Evolutionary conservation across 768 basidiomycete genomes (phyloP).

Genomic region (Leccinum pellstonianum): DNA sequence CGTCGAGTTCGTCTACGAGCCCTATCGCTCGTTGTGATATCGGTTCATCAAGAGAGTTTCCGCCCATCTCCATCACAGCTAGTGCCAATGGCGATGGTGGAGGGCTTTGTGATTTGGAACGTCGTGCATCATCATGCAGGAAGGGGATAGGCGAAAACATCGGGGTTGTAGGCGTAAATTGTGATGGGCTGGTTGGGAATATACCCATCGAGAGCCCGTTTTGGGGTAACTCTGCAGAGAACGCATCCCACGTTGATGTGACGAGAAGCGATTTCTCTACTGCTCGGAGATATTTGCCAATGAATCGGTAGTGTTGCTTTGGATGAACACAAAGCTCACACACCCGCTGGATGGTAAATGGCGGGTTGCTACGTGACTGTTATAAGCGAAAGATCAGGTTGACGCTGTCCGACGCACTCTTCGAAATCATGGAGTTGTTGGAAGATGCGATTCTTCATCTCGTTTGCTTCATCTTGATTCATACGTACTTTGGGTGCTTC

Average conservation of each 20-base stretch:
- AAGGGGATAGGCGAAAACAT: slow-evolving; percentile 88
- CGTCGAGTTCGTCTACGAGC: slow-evolving; percentile 82
- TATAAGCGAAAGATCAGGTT: slow-evolving; percentile 6
- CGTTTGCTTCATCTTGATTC: slow-evolving; percentile 57
- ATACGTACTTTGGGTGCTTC: slow-evolving; percentile 59
- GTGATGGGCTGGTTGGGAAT: slow-evolving; percentile 45
- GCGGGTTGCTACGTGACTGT: slow-evolving; percentile 46
- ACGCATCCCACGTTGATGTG: slow-evolving; percentile 74
- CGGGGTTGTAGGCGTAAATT: slow-evolving; percentile 70
- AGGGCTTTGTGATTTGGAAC: slow-evolving; percentile 76
- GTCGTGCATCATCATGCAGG: slow-evolving; percentile 78
- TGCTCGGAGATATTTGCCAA: slow-evolving; percentile 88
- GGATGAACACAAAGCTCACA: slow-evolving; percentile 79
- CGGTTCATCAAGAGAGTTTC: slow-evolving; percentile 34
- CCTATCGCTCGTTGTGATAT: slow-evolving; percentile 56
- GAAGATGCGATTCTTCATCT: slow-evolving; percentile 56
- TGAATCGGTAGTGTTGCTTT: slow-evolving; percentile 64
- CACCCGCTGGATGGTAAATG: slow-evolving; percentile 88
- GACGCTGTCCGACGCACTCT: slow-evolving; percentile 45
- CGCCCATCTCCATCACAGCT: slow-evolving; percentile 34
- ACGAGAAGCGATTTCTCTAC: slow-evolving; percentile 81
- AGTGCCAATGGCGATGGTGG: slow-evolving; percentile 72
- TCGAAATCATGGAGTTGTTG: slow-evolving; percentile 73
- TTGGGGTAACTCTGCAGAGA: slow-evolving; percentile 46
- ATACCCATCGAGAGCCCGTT: slow-evolving; percentile 29